Conservation (phyloP, 202 grass and related monocot genomes). For the Cymbopogon flexuosus region DNA sequence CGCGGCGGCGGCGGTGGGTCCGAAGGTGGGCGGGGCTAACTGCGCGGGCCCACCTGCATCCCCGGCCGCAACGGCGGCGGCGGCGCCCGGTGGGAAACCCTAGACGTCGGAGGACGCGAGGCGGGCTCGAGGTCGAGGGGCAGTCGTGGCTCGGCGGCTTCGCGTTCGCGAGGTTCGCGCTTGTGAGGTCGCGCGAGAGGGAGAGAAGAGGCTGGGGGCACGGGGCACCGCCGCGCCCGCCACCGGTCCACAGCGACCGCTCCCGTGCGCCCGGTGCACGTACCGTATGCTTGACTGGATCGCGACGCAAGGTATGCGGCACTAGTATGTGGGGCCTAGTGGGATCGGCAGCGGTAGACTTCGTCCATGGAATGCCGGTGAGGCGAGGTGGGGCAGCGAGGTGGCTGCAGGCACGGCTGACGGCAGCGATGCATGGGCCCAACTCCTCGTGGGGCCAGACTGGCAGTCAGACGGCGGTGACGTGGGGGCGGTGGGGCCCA, state of each 20-base stretch:
- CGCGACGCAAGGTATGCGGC: background rate
- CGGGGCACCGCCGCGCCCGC: constrained; percentile 18
- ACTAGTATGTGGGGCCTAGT: background rate
- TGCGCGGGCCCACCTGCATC: constrained; percentile 29
- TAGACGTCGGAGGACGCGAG: constrained; percentile 33
- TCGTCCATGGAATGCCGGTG: background rate
- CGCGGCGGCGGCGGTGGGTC: constrained; percentile 4
- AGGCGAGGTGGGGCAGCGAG: background rate
- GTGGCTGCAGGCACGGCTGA: background rate
- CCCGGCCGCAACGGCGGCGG: background rate
- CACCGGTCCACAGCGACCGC: constrained; percentile 11
- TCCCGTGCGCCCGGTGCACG: constrained; percentile 16
- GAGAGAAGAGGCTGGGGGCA: background rate
- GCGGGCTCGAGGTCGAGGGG: background rate
- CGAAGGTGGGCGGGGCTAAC: constrained; percentile 13
- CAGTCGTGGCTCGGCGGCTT: constrained; percentile 23
- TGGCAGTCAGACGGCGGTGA: background rate
- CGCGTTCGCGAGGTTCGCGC: constrained; percentile 20
- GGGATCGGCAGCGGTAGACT: background rate
- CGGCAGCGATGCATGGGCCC: background rate
- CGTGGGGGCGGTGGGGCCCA: background rate
- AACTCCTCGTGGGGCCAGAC: background rate
- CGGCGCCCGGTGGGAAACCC: constrained; percentile 24
- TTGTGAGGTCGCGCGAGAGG: constrained; percentile 27
- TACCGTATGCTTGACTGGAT: background rate